A percentile compares a stretch with the other conserved stretches of the same genome.
These are phyloP conservation scores for Hypoxylon sp. DNA, from an alignment of 2,329 filamentous ascomycete species.

Conservation along the genomic window DNA sequence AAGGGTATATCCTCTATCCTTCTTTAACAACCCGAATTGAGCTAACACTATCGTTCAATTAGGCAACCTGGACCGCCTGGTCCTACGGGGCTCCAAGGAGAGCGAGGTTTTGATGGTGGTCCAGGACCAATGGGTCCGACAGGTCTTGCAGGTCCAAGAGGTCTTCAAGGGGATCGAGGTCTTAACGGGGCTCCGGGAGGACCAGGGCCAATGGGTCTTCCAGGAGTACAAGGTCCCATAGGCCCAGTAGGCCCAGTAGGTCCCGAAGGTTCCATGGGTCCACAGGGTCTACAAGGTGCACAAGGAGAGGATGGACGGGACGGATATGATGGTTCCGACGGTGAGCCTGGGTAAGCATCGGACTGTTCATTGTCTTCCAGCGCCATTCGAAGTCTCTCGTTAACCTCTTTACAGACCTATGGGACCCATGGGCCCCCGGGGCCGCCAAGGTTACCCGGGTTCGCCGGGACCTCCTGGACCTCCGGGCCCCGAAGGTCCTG, in stretches of 20 bases:
- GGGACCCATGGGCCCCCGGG: not conserved
- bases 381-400: too few relatives aligned
- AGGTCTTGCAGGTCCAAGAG: not conserved
- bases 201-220: not conserved
- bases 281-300: not conserved
- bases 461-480: not conserved
- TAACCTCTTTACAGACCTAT: too few relatives aligned
- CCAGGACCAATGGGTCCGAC: not conserved
- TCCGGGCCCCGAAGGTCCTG: not conserved
- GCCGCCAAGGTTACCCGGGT: slow-evolving; percentile 17
- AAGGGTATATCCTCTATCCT: too few relatives aligned
- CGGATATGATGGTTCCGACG: not conserved
- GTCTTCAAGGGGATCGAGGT: not conserved
- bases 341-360: too few relatives aligned
- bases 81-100: slow-evolving; percentile 2
- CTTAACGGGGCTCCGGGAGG: not conserved
- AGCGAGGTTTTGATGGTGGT: not conserved
- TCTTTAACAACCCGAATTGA: too few relatives aligned
- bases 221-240: not conserved
- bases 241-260: not conserved
- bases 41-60: too few relatives aligned
- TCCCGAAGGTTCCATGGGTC: not conserved
- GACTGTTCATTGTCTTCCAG: too few relatives aligned
- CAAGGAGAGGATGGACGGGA: not conserved
- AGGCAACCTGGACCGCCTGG: not conserved